These are phyloP conservation scores for Mucor indicus DNA, from an alignment of 371 early-diverging fungal genomes.

Conservation along the genomic window DNA sequence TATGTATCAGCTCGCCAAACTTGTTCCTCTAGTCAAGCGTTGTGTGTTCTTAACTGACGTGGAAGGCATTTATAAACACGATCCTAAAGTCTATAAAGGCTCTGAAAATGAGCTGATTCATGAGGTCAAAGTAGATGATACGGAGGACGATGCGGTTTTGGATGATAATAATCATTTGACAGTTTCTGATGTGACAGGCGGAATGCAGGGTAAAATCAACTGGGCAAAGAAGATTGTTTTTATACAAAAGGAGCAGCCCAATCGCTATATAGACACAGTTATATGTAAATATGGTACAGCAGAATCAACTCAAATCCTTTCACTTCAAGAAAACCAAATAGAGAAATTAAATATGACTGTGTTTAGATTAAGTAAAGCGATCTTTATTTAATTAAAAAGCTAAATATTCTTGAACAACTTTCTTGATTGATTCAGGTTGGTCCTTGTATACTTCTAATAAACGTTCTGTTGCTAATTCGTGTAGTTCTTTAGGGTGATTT, in stretches of 20 bases:
- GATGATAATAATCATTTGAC: background rate
- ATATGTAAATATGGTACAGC: conserved; percentile 30
- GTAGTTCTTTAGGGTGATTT: conserved; percentile 49
- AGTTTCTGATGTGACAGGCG: conserved; percentile 43
- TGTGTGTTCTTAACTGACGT: conserved; percentile 54
- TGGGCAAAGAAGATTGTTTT: conserved; percentile 39
- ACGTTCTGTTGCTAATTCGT: conserved; percentile 67
- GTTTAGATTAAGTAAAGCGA: too few species aligned
- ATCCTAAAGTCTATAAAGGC: conserved; percentile 27
- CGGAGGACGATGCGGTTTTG: background rate
- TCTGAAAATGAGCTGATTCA: conserved; percentile 2
- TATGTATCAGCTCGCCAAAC: conserved; percentile 32
- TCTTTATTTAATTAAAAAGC: background rate
- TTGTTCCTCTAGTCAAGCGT: conserved; percentile 21
- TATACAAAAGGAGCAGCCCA: conserved; percentile 10
- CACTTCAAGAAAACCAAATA: conserved; percentile 9
- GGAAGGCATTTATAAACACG: conserved; percentile 36
- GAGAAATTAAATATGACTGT: background rate
- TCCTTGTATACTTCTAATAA: conserved; percentile 40
- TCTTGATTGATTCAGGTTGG: conserved; percentile 11
- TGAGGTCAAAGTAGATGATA: background rate
- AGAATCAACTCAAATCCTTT: conserved; percentile 25
- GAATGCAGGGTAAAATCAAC: conserved; percentile 41
- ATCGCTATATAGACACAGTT: conserved; percentile 23
- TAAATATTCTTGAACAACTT: conserved; percentile 32